Percentiles rank a stretch among this genome's conserved stretches.
These are phyloP conservation scores for Chenopodium berlandieri DNA, from an alignment of 148 eudicot genomes.

Conservation along the genomic window DNA sequence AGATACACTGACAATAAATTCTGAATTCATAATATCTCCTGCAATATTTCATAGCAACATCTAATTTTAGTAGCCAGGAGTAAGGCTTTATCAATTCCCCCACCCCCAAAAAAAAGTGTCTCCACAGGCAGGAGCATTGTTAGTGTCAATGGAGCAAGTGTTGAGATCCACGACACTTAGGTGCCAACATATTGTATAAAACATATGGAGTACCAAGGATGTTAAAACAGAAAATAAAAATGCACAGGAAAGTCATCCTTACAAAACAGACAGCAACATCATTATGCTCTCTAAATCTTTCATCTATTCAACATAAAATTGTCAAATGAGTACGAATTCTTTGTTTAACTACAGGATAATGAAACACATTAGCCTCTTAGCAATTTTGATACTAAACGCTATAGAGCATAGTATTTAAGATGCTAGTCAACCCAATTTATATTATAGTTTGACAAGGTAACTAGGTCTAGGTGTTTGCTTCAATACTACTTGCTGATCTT, in stretches of 20 bases:
- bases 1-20: background rate
- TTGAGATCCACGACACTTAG: background rate
- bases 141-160: too few species aligned
- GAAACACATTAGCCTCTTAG: too few species aligned
- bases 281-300: background rate
- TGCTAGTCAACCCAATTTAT: background rate
- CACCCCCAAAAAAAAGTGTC: background rate
- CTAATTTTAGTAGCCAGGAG: background rate
- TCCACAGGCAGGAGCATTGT: too few species aligned
- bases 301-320: background rate
- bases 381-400: background rate
- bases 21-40: background rate
- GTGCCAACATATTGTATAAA: too few species aligned
- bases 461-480: background rate
- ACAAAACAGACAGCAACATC: background rate
- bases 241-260: background rate
- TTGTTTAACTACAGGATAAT: background rate
- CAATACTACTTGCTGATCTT: background rate
- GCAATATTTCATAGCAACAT: background rate
- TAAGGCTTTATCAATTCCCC: background rate
- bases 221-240: too few species aligned
- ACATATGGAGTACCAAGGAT: background rate
- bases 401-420: background rate
- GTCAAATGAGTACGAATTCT: background rate
- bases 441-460: background rate